These are phyloP conservation scores for Trichophyton simii DNA, from an alignment of 2,329 filamentous ascomycete species.

Conservation along the genomic window DNA sequence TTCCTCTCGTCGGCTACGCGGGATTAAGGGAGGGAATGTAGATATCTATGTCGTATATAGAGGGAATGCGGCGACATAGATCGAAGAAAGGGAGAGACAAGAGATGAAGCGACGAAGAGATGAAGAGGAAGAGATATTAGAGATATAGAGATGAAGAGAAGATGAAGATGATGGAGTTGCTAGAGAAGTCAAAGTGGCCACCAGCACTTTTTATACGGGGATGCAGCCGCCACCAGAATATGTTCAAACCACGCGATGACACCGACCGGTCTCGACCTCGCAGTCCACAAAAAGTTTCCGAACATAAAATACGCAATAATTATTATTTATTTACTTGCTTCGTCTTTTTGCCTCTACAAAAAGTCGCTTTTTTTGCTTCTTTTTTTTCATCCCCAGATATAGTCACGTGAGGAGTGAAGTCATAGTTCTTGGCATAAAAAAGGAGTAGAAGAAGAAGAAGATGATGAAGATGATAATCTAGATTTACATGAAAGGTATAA, in stretches of 20 bases:
- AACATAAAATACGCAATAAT: background rate
- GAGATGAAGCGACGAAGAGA: too few relatives aligned
- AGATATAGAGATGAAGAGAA: background rate
- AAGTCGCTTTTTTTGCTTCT: background rate
- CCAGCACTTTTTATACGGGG: too few relatives aligned
- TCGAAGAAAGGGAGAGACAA: too few relatives aligned
- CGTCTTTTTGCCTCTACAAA: background rate
- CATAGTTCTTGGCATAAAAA: background rate
- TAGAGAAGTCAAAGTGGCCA: too few relatives aligned
- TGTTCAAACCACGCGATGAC: background rate
- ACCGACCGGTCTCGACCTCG: too few relatives aligned
- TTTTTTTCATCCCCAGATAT: background rate
- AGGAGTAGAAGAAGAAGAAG: background rate
- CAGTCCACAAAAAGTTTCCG: too few relatives aligned
- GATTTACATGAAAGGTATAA: conserved; percentile 1
- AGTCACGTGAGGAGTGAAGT: conserved; percentile 1
- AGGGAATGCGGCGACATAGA: too few relatives aligned
- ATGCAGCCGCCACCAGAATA: background rate
- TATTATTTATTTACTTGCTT: background rate
- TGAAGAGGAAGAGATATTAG: background rate
- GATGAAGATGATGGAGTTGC: too few relatives aligned
- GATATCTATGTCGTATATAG: background rate
- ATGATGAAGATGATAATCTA: background rate
- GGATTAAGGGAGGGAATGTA: too few relatives aligned
- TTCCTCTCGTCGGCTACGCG: background rate